phyloP scores from a whole-genome alignment of 352 stramenopile genomes.

The Phytophthora uliginosa region DNA sequence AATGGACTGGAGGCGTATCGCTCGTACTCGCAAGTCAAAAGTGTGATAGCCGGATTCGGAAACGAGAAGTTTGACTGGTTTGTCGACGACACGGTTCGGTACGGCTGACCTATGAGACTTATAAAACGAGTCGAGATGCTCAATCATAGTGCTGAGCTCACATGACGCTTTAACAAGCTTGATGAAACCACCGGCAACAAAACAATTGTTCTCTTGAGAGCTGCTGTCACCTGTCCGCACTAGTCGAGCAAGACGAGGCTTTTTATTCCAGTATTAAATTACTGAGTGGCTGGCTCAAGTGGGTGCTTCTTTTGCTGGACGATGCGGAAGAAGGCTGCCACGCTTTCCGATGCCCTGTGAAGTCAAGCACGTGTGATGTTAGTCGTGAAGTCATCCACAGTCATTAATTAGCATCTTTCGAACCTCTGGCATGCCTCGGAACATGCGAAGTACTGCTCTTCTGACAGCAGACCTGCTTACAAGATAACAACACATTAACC shows the following conservation, averaged over 20 bases:
- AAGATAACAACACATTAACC: background rate
- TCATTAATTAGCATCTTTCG: background rate
- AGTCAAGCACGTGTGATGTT: slow-evolving; percentile 8
- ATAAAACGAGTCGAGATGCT: background rate
- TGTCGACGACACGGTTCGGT: slow-evolving; percentile 62
- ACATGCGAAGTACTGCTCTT: slow-evolving; percentile 89
- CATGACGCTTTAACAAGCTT: no score
- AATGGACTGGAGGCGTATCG: slow-evolving; percentile 80
- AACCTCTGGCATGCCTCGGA: slow-evolving; percentile 84
- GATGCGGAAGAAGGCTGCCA: slow-evolving; percentile 80
- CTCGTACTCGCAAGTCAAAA: slow-evolving; percentile 88
- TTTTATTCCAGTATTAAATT: slow-evolving; percentile 34
- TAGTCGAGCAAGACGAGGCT: slow-evolving; percentile 2
- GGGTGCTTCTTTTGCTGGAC: slow-evolving; percentile 84
- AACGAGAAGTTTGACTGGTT: slow-evolving; percentile 87
- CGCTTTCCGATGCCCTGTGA: slow-evolving; percentile 73
- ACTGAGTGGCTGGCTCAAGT: slow-evolving; percentile 31
- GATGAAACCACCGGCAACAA: background rate
- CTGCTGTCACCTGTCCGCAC: slow-evolving; percentile 3
- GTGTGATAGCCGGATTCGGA: slow-evolving; percentile 67
- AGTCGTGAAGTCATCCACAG: background rate
- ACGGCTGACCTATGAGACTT: slow-evolving; percentile 42
- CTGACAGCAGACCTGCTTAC: slow-evolving; percentile 63
- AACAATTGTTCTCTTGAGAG: background rate
- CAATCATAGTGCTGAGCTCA: no score